Base-by-base conservation (phyloP, 768 basidiomycete genomes). In the Serendipita sp. region DNA sequence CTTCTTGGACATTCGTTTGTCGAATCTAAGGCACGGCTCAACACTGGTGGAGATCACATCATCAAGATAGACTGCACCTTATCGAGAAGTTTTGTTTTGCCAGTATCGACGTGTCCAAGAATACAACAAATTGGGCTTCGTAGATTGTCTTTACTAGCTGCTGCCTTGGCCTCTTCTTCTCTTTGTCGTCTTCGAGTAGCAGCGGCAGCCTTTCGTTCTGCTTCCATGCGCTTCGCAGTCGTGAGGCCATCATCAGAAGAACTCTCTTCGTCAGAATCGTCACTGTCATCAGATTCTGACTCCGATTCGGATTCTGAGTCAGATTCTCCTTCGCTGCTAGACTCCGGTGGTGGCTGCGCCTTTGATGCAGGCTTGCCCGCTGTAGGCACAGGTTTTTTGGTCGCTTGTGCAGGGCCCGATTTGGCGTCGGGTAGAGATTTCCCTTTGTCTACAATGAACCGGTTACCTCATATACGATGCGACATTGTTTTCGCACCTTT, bases 101-200 rank as follows among this genome's bases (percentile, higher is more conserved):
- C 96, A 3, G 94, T 97, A 79, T 99, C 96, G 81, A 99, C 96
- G 73, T 99, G 96, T 66, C 96, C 96, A 66, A 99, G 75, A 70
- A 99, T 99, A 82, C 95, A 97, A 72, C 95, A 98, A 72, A 99
- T 99, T 13, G 96, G 96, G 72, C 87, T 91, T 46, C 96, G 87
- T 53, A 99, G 76, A 72, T 98, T 77, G 68, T 98, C 92, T 73
- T 89, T 92, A 72, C 76, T 91, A 62, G 91, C 76, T 3, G 87
- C 88, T 45, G 93, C 89, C 65, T 94, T 73, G 2, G 96, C 94
- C 33, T 83, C 87, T 73, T 89, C 84, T 68, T 86, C 87, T 6
- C 87, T 85, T 70, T 91, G 86, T 62, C 76, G 36, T 63, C 62
- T 4, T 18, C 40, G 36, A 10, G 36, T n/a, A 36, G 62, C 36